Conservation (phyloP, 2,329 filamentous ascomycete species). For the Ophiostoma angusticollis region DNA sequence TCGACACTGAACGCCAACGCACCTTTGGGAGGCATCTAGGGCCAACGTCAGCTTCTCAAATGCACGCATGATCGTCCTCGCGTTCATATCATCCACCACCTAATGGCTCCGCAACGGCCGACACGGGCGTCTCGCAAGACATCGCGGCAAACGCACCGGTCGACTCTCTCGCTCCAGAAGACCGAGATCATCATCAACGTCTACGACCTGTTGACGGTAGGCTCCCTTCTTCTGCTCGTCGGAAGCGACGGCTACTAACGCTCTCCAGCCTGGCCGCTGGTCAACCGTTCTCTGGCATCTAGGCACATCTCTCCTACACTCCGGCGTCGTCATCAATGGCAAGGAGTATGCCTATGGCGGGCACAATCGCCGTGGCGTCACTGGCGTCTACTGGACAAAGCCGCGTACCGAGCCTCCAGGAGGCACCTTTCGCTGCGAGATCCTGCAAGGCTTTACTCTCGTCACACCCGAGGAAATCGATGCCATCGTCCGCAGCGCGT, state of each 20-base stretch:
- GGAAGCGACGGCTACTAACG: no score
- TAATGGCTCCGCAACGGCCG: slow-evolving; percentile 32
- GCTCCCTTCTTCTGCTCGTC: background rate
- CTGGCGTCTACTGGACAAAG: slow-evolving; percentile 73
- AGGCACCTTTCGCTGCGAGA: slow-evolving; percentile 60
- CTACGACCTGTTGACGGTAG: slow-evolving; percentile 62
- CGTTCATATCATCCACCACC: background rate
- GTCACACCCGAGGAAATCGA: slow-evolving; percentile 58
- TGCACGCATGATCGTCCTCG: no score
- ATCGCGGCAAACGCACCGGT: slow-evolving; percentile 38
- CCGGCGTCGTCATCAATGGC: slow-evolving; percentile 68
- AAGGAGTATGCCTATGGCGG: slow-evolving; percentile 78
- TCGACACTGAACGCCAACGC: no score
- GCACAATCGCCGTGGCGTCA: slow-evolving; percentile 56
- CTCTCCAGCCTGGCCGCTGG: slow-evolving; percentile 53
- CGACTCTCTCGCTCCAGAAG: slow-evolving; percentile 55
- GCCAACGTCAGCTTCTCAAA: no score
- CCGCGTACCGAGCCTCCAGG: slow-evolving; percentile 62
- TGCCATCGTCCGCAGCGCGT: slow-evolving; percentile 52
- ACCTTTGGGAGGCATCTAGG: no score
- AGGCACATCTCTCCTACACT: slow-evolving; percentile 67
- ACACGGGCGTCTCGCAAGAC: slow-evolving; percentile 24
- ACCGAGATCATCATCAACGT: slow-evolving; percentile 66
- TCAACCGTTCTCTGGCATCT: slow-evolving; percentile 68
- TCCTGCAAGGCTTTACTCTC: slow-evolving; percentile 70